These are phyloP conservation scores for Botrytis elliptica DNA, from an alignment of 2,329 filamentous ascomycete species.

Conservation along the genomic window DNA sequence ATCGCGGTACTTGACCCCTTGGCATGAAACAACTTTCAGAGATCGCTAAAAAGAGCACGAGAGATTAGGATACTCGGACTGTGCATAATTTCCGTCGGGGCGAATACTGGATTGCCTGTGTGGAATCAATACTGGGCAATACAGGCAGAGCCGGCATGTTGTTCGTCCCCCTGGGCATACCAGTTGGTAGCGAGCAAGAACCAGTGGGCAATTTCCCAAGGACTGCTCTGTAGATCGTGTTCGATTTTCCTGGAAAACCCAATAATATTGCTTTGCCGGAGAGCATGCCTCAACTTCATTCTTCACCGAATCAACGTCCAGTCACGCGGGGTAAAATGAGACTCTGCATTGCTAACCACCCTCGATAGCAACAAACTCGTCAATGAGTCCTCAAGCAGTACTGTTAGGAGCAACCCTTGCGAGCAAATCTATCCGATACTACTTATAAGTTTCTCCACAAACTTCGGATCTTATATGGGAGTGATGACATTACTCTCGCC, in stretches of 20 bases:
- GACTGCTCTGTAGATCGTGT: background rate
- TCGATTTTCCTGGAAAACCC: background rate
- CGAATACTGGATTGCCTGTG: too few species aligned
- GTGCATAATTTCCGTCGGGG: too few species aligned
- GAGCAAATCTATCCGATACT: background rate
- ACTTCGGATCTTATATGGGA: too few species aligned
- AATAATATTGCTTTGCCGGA: accelerated
- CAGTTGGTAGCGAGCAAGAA: background rate
- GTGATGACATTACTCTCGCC: too few species aligned
- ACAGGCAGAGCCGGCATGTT: background rate
- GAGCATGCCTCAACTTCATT: background rate
- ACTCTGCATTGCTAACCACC: background rate
- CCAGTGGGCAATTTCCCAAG: background rate
- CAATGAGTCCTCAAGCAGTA: background rate
- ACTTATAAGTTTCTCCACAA: background rate
- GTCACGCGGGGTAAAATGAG: background rate
- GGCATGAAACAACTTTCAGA: background rate
- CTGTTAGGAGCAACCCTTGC: background rate
- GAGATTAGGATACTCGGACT: background rate
- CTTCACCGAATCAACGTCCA: background rate
- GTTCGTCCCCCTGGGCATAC: background rate
- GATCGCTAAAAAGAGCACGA: background rate
- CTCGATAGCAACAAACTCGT: too few species aligned
- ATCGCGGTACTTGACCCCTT: background rate
- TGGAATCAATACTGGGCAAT: too few species aligned